Evolutionary conservation across 2,329 filamentous ascomycete species (phyloP), one percentile per base, ranked within the genome.

Genomic region (Pezicula rhizophila): DNA sequence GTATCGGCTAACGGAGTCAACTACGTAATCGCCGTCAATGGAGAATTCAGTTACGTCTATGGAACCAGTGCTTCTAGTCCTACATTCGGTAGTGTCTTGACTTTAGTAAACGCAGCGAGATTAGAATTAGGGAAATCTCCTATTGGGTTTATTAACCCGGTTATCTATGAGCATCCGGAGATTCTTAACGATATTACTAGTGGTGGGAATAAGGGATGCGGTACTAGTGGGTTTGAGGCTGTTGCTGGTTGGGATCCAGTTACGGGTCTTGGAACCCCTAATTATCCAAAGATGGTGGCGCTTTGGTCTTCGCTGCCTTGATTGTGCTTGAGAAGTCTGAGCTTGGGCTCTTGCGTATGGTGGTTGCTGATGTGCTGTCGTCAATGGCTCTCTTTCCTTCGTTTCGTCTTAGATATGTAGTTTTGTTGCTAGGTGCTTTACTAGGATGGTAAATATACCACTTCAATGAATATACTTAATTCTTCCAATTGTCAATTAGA

Each of bases 11-110:
- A 72, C 20, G 72, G 71, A 2, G 70, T 69, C 5, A 70, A 68
- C 42, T 72, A 68, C 51, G 65, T 70, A 41, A 62, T 75, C 6
- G 70, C 71, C 1, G 60, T 73, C 28, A 61, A 73, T 42, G 72
- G 72, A 17, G 57, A 60, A 5, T 72, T 72, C 47, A 55, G 57
- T 0, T 63, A 72, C 25, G 68, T 73, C 0, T 76, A 68, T 44
- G 78, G 77, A 12, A 81, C 78, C 0, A 76, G 71, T 23, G 68
- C 70, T 15, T 68, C 64, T 23, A 57, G 66, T 20, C 74, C 68
- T 1, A 69, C 63, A 7, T 64, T 70, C 31, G 71, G 63, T 6
- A 60, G 58, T 5, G 64, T 74, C 46, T 51, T 74, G 5, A 73
- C 67, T 0, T 51, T 73, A 10, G 60, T 71, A 17, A 71, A 70